phyloP scores from a whole-genome alignment of 2,329 filamentous ascomycete genomes.

The Trichocomaceae sp. region DNA sequence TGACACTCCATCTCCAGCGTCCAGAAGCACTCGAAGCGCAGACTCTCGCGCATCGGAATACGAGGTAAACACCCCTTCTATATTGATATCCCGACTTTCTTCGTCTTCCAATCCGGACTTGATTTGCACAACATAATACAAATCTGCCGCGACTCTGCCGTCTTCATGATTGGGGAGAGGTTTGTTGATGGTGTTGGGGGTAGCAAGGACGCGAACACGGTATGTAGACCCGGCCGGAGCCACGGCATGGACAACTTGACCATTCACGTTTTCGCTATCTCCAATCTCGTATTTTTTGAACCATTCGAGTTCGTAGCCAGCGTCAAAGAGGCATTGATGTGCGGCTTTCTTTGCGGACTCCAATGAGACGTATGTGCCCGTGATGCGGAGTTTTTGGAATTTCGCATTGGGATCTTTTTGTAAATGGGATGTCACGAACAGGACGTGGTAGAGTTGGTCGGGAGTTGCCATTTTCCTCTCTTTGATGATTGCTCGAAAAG shows the following conservation, averaged over 20 bases:
- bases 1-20: slow-evolving; percentile 16
- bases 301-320: slow-evolving; percentile 24
- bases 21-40: slow-evolving; percentile 19
- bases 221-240: slow-evolving; percentile 22
- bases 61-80: slow-evolving; percentile 20
- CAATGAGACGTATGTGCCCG: slow-evolving; percentile 21
- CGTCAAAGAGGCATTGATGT: slow-evolving; percentile 24
- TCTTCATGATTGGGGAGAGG: slow-evolving; percentile 17
- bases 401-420: slow-evolving; percentile 20
- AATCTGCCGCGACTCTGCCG: slow-evolving; percentile 17
- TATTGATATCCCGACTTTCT: slow-evolving; percentile 18
- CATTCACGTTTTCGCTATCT: slow-evolving; percentile 16
- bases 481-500: too few species aligned
- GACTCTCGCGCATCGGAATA: slow-evolving; percentile 22
- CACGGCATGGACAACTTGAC: slow-evolving; percentile 21
- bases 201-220: slow-evolving; percentile 21
- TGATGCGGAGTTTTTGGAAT: slow-evolving; percentile 22
- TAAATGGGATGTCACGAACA: slow-evolving; percentile 21
- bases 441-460: slow-evolving; percentile 21
- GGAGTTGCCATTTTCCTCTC: neutral
- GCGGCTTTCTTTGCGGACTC: slow-evolving; percentile 21
- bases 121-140: slow-evolving; percentile 25
- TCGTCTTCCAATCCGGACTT: slow-evolving; percentile 19
- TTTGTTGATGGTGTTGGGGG: slow-evolving; percentile 16
- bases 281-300: slow-evolving; percentile 22